Evolutionary conservation across 345 rosid species (phyloP).

Genomic region (Salix koriyanagi): DNA sequence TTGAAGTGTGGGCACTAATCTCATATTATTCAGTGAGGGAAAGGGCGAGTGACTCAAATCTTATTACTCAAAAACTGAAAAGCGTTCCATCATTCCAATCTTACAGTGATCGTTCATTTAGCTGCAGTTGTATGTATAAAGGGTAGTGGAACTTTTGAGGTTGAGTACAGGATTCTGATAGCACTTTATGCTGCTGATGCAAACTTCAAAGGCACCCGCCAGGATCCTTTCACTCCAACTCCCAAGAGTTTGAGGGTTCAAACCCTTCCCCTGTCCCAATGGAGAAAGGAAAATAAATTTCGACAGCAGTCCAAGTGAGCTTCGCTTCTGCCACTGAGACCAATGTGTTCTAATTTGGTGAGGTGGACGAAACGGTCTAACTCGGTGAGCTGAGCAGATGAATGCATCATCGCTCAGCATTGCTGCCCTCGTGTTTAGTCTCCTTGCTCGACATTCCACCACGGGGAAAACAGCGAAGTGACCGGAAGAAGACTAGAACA

Average conservation of each 20-base stretch:
- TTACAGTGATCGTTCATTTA: not conserved
- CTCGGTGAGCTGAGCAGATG: not conserved
- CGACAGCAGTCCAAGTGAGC: not conserved
- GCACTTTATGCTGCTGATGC: no score
- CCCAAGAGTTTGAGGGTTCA: no score
- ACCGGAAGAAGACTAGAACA: not conserved
- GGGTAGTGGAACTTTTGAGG: no score
- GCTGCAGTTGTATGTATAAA: no score
- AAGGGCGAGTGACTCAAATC: not conserved
- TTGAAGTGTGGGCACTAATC: not conserved
- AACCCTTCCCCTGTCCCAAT: not conserved
- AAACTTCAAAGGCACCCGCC: no score
- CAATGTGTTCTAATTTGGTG: not conserved
- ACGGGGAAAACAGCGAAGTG: not conserved
- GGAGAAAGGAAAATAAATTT: not conserved
- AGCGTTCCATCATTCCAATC: not conserved
- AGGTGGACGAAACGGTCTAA: not conserved
- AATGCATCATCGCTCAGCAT: not conserved
- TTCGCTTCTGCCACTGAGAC: not conserved
- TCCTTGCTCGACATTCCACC: not conserved
- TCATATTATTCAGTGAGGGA: not conserved
- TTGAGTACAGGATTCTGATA: no score
- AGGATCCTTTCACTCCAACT: no score
- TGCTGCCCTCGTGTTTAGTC: not conserved
- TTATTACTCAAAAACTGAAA: not conserved